These are phyloP conservation scores for Chaetomium fimeti DNA, from an alignment of 495 filamentous ascomycete genomes.

Conservation along the genomic window DNA sequence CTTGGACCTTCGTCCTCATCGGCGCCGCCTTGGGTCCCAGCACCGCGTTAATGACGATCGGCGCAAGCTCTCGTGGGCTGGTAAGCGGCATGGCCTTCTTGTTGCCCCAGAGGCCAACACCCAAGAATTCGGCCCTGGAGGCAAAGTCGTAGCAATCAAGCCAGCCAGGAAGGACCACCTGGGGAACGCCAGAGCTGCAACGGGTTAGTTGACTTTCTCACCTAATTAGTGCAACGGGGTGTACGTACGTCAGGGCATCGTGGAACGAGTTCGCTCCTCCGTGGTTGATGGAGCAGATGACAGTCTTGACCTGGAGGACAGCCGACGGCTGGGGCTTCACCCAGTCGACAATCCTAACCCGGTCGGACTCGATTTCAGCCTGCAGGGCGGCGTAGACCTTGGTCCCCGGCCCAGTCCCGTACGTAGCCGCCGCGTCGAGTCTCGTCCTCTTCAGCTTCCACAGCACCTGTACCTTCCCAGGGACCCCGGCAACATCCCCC, in stretches of 20 bases:
- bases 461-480: conserved; percentile 37
- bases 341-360: conserved; percentile 39
- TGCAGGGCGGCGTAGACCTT: conserved; percentile 13
- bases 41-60: conserved; percentile 12
- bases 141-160: conserved; percentile 55
- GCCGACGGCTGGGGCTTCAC: conserved; percentile 36
- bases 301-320: conserved; percentile 34
- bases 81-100: conserved; percentile 13
- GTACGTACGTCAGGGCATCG: conserved; percentile 38
- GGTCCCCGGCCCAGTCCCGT: conserved; percentile 15
- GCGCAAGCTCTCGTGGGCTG: conserved; percentile 6
- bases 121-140: conserved; percentile 47
- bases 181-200: conserved; percentile 47
- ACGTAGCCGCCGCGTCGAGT: not conserved
- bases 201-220: not conserved
- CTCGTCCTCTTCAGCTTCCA: conserved; percentile 38
- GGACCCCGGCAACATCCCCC: not conserved
- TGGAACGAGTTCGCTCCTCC: conserved; percentile 45
- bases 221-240: not conserved
- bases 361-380: conserved; percentile 18
- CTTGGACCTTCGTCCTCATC: not conserved
- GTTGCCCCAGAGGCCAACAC: conserved; percentile 50
- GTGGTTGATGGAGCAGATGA: conserved; percentile 42
- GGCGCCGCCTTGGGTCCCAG: not conserved
- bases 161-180: conserved; percentile 51